These are phyloP conservation scores for Platismatia glauca DNA, from an alignment of 495 filamentous ascomycete genomes.

Conservation along the genomic window DNA sequence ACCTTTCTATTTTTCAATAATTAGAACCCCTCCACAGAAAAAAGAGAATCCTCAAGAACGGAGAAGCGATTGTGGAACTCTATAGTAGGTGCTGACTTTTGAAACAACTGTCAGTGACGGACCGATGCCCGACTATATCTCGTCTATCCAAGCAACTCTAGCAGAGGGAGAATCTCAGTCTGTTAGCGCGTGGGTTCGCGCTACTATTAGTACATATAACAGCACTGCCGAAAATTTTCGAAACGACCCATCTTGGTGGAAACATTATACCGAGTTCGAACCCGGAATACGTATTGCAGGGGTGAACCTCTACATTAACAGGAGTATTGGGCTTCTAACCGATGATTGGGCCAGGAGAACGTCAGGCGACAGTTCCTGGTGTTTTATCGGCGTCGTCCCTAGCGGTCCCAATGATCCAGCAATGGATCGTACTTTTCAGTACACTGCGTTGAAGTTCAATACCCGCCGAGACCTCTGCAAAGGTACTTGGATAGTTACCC, in stretches of 20 bases:
- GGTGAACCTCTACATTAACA: neutral
- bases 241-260: neutral
- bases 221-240: neutral
- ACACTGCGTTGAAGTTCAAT: neutral
- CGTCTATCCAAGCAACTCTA: neutral
- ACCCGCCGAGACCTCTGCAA: slow-evolving; percentile 6
- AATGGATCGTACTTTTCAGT: neutral
- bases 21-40: neutral
- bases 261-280: neutral
- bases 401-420: neutral
- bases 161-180: neutral
- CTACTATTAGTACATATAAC: neutral
- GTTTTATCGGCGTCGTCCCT: neutral
- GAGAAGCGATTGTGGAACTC: too few relatives aligned
- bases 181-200: neutral
- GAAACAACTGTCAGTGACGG: slow-evolving; percentile 1
- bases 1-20: neutral
- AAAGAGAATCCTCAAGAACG: too few relatives aligned
- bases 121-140: slow-evolving; percentile 2
- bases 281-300: neutral
- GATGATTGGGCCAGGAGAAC: neutral
- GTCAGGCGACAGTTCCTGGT: neutral
- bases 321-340: neutral
- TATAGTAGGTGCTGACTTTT: slow-evolving; percentile 1
- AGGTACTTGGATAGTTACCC: slow-evolving; percentile 13